Evolutionary conservation across 2,329 filamentous ascomycete species (phyloP).

Genomic region (Pezicula rhizophila): DNA sequence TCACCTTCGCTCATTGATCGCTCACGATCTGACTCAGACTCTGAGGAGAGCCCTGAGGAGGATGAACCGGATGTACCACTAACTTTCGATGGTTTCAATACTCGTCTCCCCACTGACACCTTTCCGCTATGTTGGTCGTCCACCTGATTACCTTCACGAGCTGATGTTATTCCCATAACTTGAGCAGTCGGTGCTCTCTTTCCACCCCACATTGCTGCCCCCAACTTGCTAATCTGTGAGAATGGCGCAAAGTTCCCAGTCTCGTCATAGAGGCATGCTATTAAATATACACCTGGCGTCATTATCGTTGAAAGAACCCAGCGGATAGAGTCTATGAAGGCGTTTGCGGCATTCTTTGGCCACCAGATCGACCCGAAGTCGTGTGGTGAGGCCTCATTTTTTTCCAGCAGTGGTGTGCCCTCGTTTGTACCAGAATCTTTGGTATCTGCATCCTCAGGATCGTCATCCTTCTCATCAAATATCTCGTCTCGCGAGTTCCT

Average conservation of each 20-base stretch:
- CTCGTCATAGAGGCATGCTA: constrained; percentile 78
- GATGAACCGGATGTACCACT: constrained; percentile 30
- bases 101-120: constrained; percentile 8
- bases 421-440: constrained; percentile 44
- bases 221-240: constrained; percentile 61
- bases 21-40: constrained; percentile 55
- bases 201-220: constrained; percentile 36
- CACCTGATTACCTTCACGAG: constrained; percentile 8
- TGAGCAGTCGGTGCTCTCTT: constrained; percentile 26
- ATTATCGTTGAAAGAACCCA: constrained; percentile 74
- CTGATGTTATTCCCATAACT: constrained; percentile 24
- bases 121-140: constrained; percentile 13
- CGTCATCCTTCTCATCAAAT: constrained; percentile 34
- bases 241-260: constrained; percentile 74
- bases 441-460: constrained; percentile 29
- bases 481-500: constrained; percentile 31
- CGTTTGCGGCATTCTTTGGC: constrained; percentile 65
- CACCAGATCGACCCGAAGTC: constrained; percentile 36
- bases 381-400: constrained; percentile 28
- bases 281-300: constrained; percentile 74
- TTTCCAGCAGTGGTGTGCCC: constrained; percentile 60
- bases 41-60: constrained; percentile 59
- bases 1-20: constrained; percentile 18
- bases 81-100: constrained; percentile 11
- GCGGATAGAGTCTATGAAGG: constrained; percentile 69